Conservation (phyloP, 164 flowering plant genomes). For the Kalanchoe fedtschenkoi region DNA sequence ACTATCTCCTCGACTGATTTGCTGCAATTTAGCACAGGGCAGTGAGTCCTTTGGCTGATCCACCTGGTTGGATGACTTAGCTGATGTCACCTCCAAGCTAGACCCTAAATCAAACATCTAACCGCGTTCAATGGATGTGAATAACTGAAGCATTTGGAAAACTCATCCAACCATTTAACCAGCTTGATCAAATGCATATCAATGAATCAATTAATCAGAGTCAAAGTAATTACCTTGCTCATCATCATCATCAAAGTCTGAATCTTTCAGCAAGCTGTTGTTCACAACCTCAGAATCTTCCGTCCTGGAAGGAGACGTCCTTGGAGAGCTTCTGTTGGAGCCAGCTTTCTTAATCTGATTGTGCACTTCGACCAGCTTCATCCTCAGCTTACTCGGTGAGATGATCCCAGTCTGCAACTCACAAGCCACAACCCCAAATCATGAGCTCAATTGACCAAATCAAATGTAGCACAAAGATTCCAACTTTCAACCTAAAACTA, state of each 20-base stretch:
- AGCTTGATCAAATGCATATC: not conserved
- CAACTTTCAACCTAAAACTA: not conserved
- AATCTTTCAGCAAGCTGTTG: conserved; percentile 46
- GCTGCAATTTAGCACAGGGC: conserved; percentile 18
- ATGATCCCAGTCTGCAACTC: conserved; percentile 60
- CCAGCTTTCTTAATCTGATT: conserved; percentile 53
- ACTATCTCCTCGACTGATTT: conserved; percentile 19
- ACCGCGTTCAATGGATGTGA: not conserved
- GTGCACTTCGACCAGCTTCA: conserved; percentile 68
- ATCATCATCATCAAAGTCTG: conserved; percentile 41
- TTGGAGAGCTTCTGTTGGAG: conserved; percentile 56
- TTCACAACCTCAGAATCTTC: conserved; percentile 58
- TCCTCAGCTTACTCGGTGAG: conserved; percentile 87
- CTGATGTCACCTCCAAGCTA: conserved; percentile 15
- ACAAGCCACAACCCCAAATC: not conserved
- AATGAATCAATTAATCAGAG: not conserved
- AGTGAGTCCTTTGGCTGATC: conserved; percentile 20
- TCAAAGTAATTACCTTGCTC: not conserved
- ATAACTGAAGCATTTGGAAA: not conserved
- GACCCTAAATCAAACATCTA: conserved; percentile 4
- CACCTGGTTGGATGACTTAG: conserved; percentile 17
- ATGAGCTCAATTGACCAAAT: not conserved
- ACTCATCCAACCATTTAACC: too few relatives aligned
- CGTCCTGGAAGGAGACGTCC: conserved; percentile 78
- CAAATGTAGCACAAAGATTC: not conserved